Base-by-base conservation (phyloP, 2,329 filamentous ascomycete species). In the Pestalotiopsis sp. region DNA sequence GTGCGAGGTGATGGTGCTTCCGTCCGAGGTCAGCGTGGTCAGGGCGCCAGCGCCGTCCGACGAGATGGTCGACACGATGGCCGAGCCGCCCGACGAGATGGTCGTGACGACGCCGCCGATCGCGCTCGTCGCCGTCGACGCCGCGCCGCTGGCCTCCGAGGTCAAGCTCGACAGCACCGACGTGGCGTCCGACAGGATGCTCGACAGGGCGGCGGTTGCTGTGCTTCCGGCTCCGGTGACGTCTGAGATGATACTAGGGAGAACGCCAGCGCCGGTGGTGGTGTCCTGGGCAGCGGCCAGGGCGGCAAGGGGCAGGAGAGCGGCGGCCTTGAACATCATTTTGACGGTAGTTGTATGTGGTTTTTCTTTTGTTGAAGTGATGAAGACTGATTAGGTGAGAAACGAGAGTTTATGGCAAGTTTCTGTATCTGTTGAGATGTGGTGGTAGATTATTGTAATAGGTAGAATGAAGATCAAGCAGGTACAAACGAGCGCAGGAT, bases 21-120 rank as follows among this genome's bases (percentile, higher is more conserved):
- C 63, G 17, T 44, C 63, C 48, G 63, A 65, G 17, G 63, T 65
- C 9, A 65, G 22, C 2, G 63, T 65, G 44, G 63, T 35, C 7
- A 55, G 7, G 22, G 30, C 52, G 7, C 52, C 63, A 3, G 40
- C 52, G 11, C 13, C 63, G 13, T 17, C 63, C 40, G 63, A 65
- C 6, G 63, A 40, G 38, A 63, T 40, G 60, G 35, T 63, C 60
- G 60, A 63, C 7, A 63, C 60, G 11, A 63, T 44, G 11, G 38
- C 38, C 13, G 20, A 20, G 40, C 44, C 63, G 24, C 24, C 63
- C 17, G 63, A 65, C 14, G 63, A 56, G 26, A 65, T 20, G 24
- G 52, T 57, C 9, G 52, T 65, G 30, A 66, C 14, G 14, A 35
- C 64, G 24, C 64, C 64, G 24, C 52, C 56, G 35, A 24, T 38